Conservation (phyloP, 768 basidiomycete species). For the Tylopilus subfusipes region DNA sequence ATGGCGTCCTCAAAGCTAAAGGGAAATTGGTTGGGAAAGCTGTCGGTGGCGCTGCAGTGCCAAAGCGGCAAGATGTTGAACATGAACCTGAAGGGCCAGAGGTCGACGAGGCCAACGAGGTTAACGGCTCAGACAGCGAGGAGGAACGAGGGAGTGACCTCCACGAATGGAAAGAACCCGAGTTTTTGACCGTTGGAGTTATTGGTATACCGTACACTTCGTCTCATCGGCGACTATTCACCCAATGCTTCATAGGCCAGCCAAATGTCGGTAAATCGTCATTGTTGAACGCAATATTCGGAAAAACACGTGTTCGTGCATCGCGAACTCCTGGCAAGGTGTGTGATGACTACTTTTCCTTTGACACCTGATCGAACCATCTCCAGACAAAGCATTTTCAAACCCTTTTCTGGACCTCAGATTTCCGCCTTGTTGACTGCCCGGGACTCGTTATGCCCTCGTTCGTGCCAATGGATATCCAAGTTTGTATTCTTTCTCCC, state of each 20-base stretch:
- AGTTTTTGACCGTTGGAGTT: conserved; percentile 74
- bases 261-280: conserved; percentile 97
- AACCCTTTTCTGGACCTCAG: conserved; percentile 83
- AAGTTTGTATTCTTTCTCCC: conserved; percentile 40
- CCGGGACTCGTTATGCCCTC: conserved; percentile 93
- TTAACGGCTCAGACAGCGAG: conserved; percentile 13
- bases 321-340: conserved; percentile 88
- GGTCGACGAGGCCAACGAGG: conserved; percentile 20
- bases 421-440: conserved; percentile 90
- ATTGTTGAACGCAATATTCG: conserved; percentile 88
- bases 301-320: conserved; percentile 69
- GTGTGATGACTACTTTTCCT: background rate
- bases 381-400: conserved; percentile 90
- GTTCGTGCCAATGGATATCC: conserved; percentile 76
- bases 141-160: conserved; percentile 13
- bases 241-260: conserved; percentile 51
- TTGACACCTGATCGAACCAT: background rate
- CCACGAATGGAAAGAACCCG: conserved; percentile 39
- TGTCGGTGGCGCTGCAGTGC: conserved; percentile 42
- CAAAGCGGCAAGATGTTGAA: conserved; percentile 17
- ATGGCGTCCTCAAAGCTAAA: conserved; percentile 46
- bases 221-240: background rate
- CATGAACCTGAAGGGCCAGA: conserved; percentile 12
- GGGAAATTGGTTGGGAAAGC: conserved; percentile 42
- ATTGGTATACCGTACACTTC: conserved; percentile 47